phyloP scores from a whole-genome alignment of 192 early-diverging fungal genomes.

The Gamsiella multidivaricata region DNA sequence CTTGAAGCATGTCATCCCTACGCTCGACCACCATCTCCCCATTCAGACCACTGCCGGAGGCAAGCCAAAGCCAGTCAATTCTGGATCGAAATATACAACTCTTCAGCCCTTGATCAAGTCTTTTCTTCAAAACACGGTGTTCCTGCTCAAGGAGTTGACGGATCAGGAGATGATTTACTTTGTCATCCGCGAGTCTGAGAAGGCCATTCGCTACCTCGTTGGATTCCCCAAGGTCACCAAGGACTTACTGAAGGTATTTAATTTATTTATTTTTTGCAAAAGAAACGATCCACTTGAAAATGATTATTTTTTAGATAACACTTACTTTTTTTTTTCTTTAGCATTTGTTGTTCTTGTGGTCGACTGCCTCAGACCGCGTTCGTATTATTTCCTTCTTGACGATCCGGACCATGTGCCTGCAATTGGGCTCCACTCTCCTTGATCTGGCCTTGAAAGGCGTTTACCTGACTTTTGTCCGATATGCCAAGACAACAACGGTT shows the following conservation, averaged over 20 bases:
- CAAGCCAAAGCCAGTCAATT: constrained; percentile 53
- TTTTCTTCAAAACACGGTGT: constrained; percentile 78
- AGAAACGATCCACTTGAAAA: neutral
- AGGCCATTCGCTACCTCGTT: constrained; percentile 77
- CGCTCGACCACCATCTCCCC: constrained; percentile 76
- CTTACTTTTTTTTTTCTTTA: constrained; percentile 13
- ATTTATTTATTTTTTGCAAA: neutral
- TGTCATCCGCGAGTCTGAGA: constrained; percentile 85
- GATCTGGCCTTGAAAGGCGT: constrained; percentile 75
- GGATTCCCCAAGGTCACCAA: constrained; percentile 85
- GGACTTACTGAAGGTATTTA: constrained; percentile 80
- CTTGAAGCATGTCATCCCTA: constrained; percentile 73
- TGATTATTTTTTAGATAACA: neutral
- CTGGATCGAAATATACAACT: constrained; percentile 74
- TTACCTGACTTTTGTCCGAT: constrained; percentile 84
- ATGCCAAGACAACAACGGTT: constrained; percentile 79
- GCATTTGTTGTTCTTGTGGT: constrained; percentile 73
- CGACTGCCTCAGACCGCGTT: constrained; percentile 59
- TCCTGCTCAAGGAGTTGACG: constrained; percentile 85
- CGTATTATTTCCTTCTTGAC: constrained; percentile 87
- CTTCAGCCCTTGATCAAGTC: constrained; percentile 85
- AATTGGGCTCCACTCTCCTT: constrained; percentile 35
- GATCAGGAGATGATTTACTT: constrained; percentile 87
- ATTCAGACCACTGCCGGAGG: constrained; percentile 30
- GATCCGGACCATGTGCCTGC: constrained; percentile 71